Evolutionary conservation across 768 basidiomycete species (phyloP), one percentile per base, ranked within the genome.

Genomic region (Tricholoma flavovirens): DNA sequence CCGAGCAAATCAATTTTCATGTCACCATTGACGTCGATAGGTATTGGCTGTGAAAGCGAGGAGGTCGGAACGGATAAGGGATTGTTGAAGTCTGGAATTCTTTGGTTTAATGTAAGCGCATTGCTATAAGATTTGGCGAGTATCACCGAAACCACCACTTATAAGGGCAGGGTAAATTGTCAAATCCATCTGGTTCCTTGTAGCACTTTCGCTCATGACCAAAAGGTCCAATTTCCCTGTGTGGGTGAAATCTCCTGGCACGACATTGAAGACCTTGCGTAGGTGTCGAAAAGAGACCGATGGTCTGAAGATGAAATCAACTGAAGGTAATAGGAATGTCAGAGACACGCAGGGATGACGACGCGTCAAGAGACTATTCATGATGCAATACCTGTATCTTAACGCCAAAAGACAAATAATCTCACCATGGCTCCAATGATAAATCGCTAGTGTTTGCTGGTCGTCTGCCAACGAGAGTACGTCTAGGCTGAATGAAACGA

Each of bases 231-330:
- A 78, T 62, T 83, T 86, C 29, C 97, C 97, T 55, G 93, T 88
- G 65, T 93, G 89, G 22, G 94, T 89, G 66, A 89, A 97, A 72
- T 99, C 97, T 19, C 90, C 92, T 0, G 95, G 94, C 9, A 98
- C 82, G 51, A 95, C 86, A 66, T 97, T 97, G 58, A 82, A 73
- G 19, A 97, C 77, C 29, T 75, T 76, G 24, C 68, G 60, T 6
- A 80, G 69, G 71, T 90, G 86, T 51, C 70, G 75, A 62, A 90
- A 76, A 6, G 79, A 70, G 5, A 73, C 68, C 4, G 81, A 73
- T 52, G 76, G 74, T 57, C 75, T 63, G 64, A 84, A 90, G 0
- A 64, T 58, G 59, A 87, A 93, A 14, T 73, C 71, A 36, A 81
- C 89, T 92, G 51, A 0, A 29, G 35, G 56, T 42, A 40, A 61